Percentiles rank a stretch among this genome's conserved stretches.
phyloP scores from a whole-genome alignment of 208 protist genomes.

The Trypanosomatidae sp. region DNA sequence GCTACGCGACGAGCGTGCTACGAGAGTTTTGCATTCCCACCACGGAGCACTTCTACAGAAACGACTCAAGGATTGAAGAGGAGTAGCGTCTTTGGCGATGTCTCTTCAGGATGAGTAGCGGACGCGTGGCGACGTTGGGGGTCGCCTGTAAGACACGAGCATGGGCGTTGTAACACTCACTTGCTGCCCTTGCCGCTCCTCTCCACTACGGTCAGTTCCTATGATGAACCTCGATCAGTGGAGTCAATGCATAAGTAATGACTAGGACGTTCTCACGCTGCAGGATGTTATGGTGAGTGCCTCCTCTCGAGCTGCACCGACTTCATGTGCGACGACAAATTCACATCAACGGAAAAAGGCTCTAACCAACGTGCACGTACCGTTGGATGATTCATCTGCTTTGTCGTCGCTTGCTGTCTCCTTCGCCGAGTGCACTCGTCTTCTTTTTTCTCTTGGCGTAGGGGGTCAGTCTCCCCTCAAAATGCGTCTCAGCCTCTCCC shows the following conservation, averaged over 20 bases:
- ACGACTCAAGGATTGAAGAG: constrained; percentile 2
- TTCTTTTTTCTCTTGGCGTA: background rate
- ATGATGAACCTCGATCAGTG: background rate
- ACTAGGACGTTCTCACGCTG: background rate
- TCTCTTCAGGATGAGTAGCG: background rate
- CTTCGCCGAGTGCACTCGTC: background rate
- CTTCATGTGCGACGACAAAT: too few relatives aligned
- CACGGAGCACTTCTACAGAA: constrained; percentile 42
- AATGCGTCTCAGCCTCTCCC: background rate
- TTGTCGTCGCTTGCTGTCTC: background rate
- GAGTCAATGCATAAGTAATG: background rate
- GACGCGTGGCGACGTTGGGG: background rate
- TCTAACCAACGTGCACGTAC: background rate
- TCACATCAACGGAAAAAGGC: background rate
- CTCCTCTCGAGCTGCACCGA: background rate
- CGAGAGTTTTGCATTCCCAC: constrained; percentile 67
- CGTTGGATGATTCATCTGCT: too few relatives aligned
- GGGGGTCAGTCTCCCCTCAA: background rate
- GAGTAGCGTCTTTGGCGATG: background rate
- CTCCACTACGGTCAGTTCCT: background rate
- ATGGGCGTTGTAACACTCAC: background rate
- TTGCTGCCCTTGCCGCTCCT: background rate
- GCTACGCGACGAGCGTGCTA: constrained; percentile 86
- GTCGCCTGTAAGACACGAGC: background rate
- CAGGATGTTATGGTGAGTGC: background rate